Evolutionary conservation across 441 rosid species (phyloP).

Genomic region (Metrosideros polymorpha): DNA sequence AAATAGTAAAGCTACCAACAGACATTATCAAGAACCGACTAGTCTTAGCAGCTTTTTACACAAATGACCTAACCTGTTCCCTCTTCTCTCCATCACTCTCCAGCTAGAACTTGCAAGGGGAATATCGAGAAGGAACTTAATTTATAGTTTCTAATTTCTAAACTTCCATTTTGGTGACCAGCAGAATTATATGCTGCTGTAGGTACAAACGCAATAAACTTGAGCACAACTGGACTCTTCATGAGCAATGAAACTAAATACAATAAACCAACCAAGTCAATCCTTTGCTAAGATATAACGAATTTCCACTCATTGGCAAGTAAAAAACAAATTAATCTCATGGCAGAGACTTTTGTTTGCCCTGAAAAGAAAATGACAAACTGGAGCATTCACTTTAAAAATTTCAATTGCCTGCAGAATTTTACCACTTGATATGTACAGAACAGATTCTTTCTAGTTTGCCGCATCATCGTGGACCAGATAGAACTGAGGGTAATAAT

Average conservation of each 20-base stretch:
- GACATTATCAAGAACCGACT: not conserved
- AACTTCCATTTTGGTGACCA: not conserved
- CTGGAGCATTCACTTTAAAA: accelerated
- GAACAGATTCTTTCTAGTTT: not conserved
- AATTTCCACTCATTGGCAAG: not conserved
- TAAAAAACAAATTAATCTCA: not conserved
- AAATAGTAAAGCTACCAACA: not conserved
- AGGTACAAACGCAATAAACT: not conserved
- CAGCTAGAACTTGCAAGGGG: not conserved
- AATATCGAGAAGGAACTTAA: not conserved
- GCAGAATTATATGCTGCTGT: not conserved
- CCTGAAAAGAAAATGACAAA: not conserved
- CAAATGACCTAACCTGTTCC: not conserved
- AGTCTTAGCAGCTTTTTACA: not conserved
- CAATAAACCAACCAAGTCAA: not conserved
- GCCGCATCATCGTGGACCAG: not conserved
- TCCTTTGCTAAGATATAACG: not conserved
- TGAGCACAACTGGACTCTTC: not conserved
- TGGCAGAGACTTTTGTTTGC: too few species aligned
- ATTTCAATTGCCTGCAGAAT: not conserved
- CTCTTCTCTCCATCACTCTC: not conserved
- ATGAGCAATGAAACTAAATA: not conserved
- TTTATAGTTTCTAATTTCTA: not conserved
- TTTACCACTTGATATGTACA: not conserved
- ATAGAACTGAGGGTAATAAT: not conserved